Percentiles rank a stretch among this genome's conserved stretches.
These are phyloP conservation scores for Tuber umbilicatum DNA, from an alignment of 495 filamentous ascomycete genomes.

Conservation along the genomic window DNA sequence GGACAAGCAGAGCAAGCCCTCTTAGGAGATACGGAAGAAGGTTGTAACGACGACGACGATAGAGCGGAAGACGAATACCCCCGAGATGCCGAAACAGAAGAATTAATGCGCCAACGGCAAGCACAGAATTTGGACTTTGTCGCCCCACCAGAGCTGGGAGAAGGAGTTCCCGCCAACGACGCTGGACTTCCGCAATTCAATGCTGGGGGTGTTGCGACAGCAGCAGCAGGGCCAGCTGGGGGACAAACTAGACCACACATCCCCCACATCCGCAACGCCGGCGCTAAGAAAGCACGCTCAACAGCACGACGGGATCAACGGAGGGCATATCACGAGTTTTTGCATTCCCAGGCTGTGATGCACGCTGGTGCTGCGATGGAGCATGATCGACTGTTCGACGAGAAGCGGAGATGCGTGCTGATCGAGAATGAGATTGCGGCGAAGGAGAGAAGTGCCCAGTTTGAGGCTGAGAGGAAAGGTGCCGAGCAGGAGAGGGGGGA, in stretches of 20 bases:
- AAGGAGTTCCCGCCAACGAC: background rate
- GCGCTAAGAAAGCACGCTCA: slow-evolving; percentile 49
- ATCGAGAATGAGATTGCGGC: slow-evolving; percentile 45
- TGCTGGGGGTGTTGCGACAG: background rate
- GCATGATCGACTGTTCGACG: slow-evolving; percentile 42
- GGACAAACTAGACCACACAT: background rate
- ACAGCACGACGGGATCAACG: slow-evolving; percentile 48
- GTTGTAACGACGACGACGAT: background rate
- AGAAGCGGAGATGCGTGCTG: slow-evolving; percentile 43
- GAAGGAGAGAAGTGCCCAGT: slow-evolving; percentile 32
- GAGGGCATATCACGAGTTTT: slow-evolving; percentile 49
- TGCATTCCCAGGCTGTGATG: slow-evolving; percentile 44
- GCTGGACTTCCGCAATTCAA: background rate
- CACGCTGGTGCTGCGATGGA: slow-evolving; percentile 43
- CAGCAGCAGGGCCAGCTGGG: background rate
- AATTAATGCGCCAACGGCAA: background rate
- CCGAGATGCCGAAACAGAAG: background rate
- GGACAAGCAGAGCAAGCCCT: background rate
- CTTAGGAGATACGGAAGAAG: background rate
- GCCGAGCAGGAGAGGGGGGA: slow-evolving; percentile 38
- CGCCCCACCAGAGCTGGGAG: background rate
- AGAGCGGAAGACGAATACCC: background rate
- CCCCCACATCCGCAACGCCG: slow-evolving; percentile 42
- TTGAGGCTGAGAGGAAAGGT: slow-evolving; percentile 30
- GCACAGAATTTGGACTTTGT: background rate